These are phyloP conservation scores for Chaetomium olivaceum DNA, from an alignment of 2,329 filamentous ascomycete species.

Conservation along the genomic window DNA sequence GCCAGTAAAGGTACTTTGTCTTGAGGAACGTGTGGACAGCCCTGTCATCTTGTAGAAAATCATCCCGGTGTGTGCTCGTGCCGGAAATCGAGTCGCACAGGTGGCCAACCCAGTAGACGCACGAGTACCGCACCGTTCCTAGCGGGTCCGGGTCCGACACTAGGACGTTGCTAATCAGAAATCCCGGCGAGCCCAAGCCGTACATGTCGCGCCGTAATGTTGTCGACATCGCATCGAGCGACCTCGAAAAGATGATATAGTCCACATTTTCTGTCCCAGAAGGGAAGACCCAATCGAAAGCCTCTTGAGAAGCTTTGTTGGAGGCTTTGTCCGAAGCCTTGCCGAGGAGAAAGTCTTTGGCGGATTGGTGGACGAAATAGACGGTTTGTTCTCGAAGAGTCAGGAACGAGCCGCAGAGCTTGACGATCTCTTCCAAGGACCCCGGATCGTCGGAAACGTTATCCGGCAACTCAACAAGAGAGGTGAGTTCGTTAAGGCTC, in stretches of 20 bases:
- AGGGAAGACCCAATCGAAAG: conserved; percentile 18
- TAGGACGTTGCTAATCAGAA: conserved; percentile 15
- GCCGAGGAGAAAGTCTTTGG: conserved; percentile 26
- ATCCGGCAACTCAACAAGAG: conserved; percentile 16
- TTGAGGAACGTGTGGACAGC: conserved; percentile 21
- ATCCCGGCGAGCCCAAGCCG: conserved; percentile 17
- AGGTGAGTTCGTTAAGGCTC: conserved; percentile 14
- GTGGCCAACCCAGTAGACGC: conserved; percentile 25
- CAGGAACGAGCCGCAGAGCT: conserved; percentile 25
- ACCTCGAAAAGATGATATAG: conserved; percentile 23
- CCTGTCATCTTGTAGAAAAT: neutral
- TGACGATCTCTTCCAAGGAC: conserved; percentile 17
- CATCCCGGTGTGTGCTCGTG: neutral
- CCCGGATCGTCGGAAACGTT: neutral
- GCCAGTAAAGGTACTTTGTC: conserved; percentile 28
- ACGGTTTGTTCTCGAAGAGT: conserved; percentile 20
- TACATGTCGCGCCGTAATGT: conserved; percentile 33
- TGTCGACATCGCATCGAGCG: conserved; percentile 21
- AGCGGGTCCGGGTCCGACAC: conserved; percentile 23
- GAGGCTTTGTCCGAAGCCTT: conserved; percentile 2
- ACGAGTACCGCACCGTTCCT: conserved; percentile 25
- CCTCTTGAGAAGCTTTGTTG: neutral
- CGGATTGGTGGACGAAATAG: conserved; percentile 25
- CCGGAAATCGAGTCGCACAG: conserved; percentile 9
- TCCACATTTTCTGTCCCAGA: conserved; percentile 18